These are phyloP conservation scores for Termitomyces heimii DNA, from an alignment of 768 basidiomycete species.

Conservation along the genomic window DNA sequence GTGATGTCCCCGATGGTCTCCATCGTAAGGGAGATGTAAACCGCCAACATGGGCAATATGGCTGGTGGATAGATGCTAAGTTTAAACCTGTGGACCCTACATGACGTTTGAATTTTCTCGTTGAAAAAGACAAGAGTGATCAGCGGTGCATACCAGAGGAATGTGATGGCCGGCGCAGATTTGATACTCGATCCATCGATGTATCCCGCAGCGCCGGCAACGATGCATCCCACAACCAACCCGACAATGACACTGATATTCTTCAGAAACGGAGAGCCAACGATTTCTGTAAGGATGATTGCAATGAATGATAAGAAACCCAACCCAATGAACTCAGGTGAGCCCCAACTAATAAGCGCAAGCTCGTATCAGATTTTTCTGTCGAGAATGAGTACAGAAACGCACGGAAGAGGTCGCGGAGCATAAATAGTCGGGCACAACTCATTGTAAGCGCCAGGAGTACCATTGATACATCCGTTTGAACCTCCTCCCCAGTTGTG, in stretches of 20 bases:
- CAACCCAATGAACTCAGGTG: conserved; percentile 78
- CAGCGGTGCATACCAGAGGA: conserved; percentile 52
- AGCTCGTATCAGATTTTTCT: neutral
- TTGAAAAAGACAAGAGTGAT: neutral
- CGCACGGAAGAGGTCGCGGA: conserved; percentile 60
- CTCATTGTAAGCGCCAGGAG: conserved; percentile 57
- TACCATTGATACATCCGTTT: conserved; percentile 60
- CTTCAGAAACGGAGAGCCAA: conserved; percentile 82
- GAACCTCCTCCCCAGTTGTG: conserved; percentile 84
- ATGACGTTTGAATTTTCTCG: neutral
- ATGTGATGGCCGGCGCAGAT: conserved; percentile 72
- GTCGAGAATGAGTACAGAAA: neutral
- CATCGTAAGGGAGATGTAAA: conserved; percentile 61
- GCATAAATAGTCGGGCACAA: conserved; percentile 70
- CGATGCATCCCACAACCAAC: conserved; percentile 72
- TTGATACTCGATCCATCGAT: conserved; percentile 62
- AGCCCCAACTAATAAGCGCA: conserved; percentile 53
- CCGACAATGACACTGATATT: conserved; percentile 76
- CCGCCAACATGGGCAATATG: conserved; percentile 38
- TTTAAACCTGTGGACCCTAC: conserved; percentile 72
- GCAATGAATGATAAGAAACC: conserved; percentile 78
- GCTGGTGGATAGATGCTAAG: conserved; percentile 72
- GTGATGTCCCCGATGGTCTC: conserved; percentile 86
- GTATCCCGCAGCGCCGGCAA: conserved; percentile 75
- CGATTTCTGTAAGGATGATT: conserved; percentile 75